A percentile compares a stretch with the other conserved stretches of the same genome.
Conservation (phyloP, 108 stramenopile species). For the Schizochytrium sp. region DNA sequence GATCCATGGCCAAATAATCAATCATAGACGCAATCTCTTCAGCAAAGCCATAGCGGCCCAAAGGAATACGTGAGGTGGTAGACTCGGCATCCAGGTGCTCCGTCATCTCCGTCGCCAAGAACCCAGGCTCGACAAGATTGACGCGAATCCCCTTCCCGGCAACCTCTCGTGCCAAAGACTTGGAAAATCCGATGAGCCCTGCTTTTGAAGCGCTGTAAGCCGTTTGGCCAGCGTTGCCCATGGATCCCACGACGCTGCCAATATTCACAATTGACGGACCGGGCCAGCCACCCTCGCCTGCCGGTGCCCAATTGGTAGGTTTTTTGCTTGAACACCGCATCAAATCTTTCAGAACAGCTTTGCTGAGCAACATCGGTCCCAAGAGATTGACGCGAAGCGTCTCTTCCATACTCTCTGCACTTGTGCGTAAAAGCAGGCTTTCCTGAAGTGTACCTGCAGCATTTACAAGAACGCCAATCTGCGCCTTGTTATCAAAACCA, state of each 20-base stretch:
- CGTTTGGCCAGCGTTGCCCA: not conserved
- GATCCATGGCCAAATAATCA: not conserved
- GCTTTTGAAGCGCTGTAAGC: not conserved
- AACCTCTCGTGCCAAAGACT: not conserved
- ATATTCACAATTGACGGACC: not conserved
- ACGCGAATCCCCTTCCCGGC: not conserved
- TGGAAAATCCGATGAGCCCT: not conserved
- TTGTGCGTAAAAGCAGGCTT: not conserved
- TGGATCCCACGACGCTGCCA: conserved; percentile 8
- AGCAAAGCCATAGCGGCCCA: not conserved
- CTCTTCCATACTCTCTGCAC: not conserved
- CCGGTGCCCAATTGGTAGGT: not conserved
- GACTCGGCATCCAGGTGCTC: not conserved
- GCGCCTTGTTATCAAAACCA: not conserved
- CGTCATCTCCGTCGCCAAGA: not conserved
- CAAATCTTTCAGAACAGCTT: not conserved
- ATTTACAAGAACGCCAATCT: not conserved
- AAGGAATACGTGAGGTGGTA: not conserved
- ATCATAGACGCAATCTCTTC: not conserved
- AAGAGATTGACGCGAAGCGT: not conserved
- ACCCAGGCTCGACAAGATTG: not conserved
- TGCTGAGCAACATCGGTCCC: not conserved
- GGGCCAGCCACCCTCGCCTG: not conserved
- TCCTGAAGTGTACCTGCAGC: not conserved
- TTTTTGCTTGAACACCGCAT: not conserved